A percentile compares a stretch with the other conserved stretches of the same genome.
Conservation (phyloP, 805 yeast genomes). For the Saitoella complicata region DNA sequence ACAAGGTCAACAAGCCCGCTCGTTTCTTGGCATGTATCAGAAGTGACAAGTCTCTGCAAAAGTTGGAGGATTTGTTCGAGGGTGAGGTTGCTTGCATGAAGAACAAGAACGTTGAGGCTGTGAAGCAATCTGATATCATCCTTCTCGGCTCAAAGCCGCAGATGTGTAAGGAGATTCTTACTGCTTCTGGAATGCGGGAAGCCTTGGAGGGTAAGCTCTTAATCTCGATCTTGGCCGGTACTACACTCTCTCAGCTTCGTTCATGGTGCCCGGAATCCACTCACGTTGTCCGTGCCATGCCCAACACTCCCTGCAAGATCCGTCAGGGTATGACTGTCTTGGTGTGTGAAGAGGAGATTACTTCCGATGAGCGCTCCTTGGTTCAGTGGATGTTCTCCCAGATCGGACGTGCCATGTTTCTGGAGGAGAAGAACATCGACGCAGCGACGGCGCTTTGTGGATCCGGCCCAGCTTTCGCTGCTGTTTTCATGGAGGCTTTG, state of each 20-base stretch:
- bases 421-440: slow-evolving; percentile 78
- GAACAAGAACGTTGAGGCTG: slow-evolving; percentile 39
- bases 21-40: slow-evolving; percentile 67
- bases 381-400: slow-evolving; percentile 28
- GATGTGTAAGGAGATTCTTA: slow-evolving; percentile 46
- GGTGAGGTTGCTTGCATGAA: slow-evolving; percentile 29
- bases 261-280: slow-evolving; percentile 23
- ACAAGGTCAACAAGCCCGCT: slow-evolving; percentile 39
- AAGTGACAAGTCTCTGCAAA: slow-evolving; percentile 31
- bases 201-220: slow-evolving; percentile 40
- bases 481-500: slow-evolving; percentile 77
- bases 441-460: slow-evolving; percentile 92
- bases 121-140: slow-evolving; percentile 47
- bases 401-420: slow-evolving; percentile 25
- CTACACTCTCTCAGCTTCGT: slow-evolving; percentile 57
- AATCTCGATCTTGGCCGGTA: slow-evolving; percentile 82
- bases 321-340: slow-evolving; percentile 91
- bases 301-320: slow-evolving; percentile 72
- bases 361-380: slow-evolving; percentile 16
- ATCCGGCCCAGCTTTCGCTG: slow-evolving; percentile 89
- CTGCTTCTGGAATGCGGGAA: slow-evolving; percentile 25
- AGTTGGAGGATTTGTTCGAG: slow-evolving; percentile 35
- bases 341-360: slow-evolving; percentile 19
- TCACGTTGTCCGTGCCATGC: slow-evolving; percentile 82
- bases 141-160: slow-evolving; percentile 83